Conservation (phyloP, 345 rosid genomes). For the Brassica rapa region DNA sequence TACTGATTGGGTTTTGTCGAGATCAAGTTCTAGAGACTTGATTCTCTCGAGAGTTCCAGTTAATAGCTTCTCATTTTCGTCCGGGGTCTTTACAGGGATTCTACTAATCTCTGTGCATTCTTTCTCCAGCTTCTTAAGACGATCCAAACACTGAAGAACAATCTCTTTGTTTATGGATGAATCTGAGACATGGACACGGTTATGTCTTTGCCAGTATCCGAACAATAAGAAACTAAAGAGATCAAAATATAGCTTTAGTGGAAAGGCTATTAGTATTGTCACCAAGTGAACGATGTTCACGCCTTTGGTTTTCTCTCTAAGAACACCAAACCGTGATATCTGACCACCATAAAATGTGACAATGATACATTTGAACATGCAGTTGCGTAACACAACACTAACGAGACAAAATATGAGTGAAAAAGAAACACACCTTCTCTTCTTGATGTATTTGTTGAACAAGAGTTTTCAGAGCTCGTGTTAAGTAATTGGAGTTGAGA, state of each 20-base stretch:
- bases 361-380: neutral
- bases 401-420: neutral
- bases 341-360: slow-evolving; percentile 46
- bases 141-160: slow-evolving; percentile 61
- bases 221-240: slow-evolving; percentile 41
- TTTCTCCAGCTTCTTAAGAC: slow-evolving; percentile 77
- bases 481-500: slow-evolving; percentile 18
- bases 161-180: slow-evolving; percentile 39
- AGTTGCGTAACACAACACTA: neutral
- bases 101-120: slow-evolving; percentile 59
- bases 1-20: slow-evolving; percentile 88
- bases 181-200: slow-evolving; percentile 46
- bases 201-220: slow-evolving; percentile 59
- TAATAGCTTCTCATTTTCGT: slow-evolving; percentile 73
- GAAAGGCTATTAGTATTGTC: slow-evolving; percentile 45
- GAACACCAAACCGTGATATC: slow-evolving; percentile 45
- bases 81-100: slow-evolving; percentile 63
- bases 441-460: slow-evolving; percentile 4
- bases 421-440: slow-evolving; percentile 18
- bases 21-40: slow-evolving; percentile 80
- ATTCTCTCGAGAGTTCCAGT: slow-evolving; percentile 78
- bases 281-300: slow-evolving; percentile 38
- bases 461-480: neutral
- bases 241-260: slow-evolving; percentile 48
- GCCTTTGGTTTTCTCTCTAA: slow-evolving; percentile 52